Base-by-base conservation (phyloP, 441 rosid species). In the Erysimum pusillum region DNA sequence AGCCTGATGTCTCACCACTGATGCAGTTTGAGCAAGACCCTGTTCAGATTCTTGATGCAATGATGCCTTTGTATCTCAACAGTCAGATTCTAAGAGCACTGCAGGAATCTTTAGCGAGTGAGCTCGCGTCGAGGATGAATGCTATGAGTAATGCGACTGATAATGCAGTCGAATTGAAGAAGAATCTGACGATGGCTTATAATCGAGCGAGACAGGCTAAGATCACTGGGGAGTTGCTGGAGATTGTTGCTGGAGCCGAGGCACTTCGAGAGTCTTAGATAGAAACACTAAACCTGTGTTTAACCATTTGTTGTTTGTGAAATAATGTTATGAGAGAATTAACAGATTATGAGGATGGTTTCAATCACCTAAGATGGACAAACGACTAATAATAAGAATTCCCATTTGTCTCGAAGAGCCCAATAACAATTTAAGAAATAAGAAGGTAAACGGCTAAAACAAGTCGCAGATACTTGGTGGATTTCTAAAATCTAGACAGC, bases 21-120 rank as follows among this genome's bases (percentile, higher is more conserved):
- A 75, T 86, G 92, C 82, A 82, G 81, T 90, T 89, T 71, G 97
- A 91, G 82, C 94, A 89, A 80, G 94, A 89, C 59, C 94, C 93
- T 5, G 89, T 80, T 72, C 93, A 89, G 84, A 91, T 89, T 77
- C 88, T 91, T 52, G 95, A 91, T 81, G 97, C 95, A 11, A 83
- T 90, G 91, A 82, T 91, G 89, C 97, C 95, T 67, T 81, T 90
- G 74, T 90, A 91, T 80, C 34, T 90, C 77, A 90, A 90, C 63
- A 86, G 95, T 74, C 97, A 90, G 84, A 86, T 90, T 69, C 73
- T 91, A 80, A 86, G 91, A 73, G 90, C 93, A 32, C 65, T 91
- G 81, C 97, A 90, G 80, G 97, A 91, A 36, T 87, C 93, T 9
- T 63, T 84, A 9, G 97, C 93, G 4, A 91, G 94, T 78, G 94